Evolutionary conservation across 1,284 basidiomycete species (phyloP).

Genomic region (Ceratobasidium sp.): DNA sequence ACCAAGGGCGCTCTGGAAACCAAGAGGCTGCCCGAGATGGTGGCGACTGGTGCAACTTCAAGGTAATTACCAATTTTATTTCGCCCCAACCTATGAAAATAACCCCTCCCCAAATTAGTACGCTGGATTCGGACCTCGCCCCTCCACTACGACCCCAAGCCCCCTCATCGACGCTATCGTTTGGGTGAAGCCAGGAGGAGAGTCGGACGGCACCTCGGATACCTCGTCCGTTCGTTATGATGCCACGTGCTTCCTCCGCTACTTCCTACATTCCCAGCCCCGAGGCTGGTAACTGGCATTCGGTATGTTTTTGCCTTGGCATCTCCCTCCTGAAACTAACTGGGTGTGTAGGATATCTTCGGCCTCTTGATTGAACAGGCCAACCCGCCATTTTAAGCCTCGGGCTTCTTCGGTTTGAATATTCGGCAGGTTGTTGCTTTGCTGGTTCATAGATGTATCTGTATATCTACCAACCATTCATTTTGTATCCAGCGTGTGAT

Average conservation of each 20-base stretch:
- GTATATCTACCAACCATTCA: too few species aligned
- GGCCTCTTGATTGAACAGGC: conserved; percentile 37
- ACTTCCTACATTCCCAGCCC: conserved; percentile 36
- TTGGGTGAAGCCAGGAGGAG: conserved; percentile 43
- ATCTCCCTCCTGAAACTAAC: neutral
- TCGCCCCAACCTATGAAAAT: neutral
- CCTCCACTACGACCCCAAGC: conserved; percentile 38
- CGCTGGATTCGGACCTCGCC: conserved; percentile 42
- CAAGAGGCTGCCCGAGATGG: conserved; percentile 40
- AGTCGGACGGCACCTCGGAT: conserved; percentile 41
- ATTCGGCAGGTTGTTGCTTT: neutral
- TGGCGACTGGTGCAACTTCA: conserved; percentile 43
- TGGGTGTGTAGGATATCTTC: conserved; percentile 33
- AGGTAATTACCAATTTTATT: conserved; percentile 18
- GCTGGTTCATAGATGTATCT: neutral
- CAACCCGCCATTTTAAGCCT: conserved; percentile 37
- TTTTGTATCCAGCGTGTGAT: neutral
- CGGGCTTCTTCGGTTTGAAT: neutral
- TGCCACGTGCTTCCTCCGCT: conserved; percentile 34
- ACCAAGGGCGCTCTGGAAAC: conserved; percentile 41
- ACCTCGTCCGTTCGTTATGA: conserved; percentile 40
- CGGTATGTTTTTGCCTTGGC: conserved; percentile 5
- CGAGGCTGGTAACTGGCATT: conserved; percentile 41
- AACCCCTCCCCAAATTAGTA: conserved; percentile 16
- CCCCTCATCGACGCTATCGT: conserved; percentile 42